Percentiles rank a stretch among this genome's conserved stretches.
These are phyloP conservation scores for Gynostemma pentaphyllum DNA, from an alignment of 306 rosid species.

Conservation along the genomic window DNA sequence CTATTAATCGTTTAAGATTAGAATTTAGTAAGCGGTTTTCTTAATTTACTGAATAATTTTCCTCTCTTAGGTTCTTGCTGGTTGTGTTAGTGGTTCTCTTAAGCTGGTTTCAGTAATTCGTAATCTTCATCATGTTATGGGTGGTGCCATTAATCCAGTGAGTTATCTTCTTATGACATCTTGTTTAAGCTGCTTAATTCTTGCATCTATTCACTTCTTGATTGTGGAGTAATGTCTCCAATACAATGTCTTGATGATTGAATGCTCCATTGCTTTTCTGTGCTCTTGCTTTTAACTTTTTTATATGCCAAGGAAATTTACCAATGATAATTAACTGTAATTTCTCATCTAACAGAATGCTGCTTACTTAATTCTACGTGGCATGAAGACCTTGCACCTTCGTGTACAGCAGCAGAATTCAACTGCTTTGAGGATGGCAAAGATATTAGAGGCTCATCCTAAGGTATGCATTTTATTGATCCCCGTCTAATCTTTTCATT, in stretches of 20 bases:
- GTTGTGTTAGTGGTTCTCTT: slow-evolving; percentile 72
- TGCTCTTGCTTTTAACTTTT: not conserved
- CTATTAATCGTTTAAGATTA: not conserved
- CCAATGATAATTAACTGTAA: not conserved
- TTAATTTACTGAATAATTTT: not conserved
- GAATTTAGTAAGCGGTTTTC: not conserved
- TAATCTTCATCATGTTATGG: slow-evolving; percentile 72
- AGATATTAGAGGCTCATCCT: slow-evolving; percentile 94
- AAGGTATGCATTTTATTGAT: slow-evolving; percentile 37
- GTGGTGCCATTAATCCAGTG: slow-evolving; percentile 88
- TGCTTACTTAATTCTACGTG: slow-evolving; percentile 85
- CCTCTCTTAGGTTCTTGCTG: slow-evolving; percentile 65
- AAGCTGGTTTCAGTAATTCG: slow-evolving; percentile 64
- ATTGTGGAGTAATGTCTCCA: not conserved
- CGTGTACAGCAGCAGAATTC: slow-evolving; percentile 94
- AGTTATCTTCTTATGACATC: slow-evolving; percentile 20
- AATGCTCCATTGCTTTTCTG: slow-evolving; percentile 1
- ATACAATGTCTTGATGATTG: not conserved
- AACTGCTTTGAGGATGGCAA: slow-evolving; percentile 71
- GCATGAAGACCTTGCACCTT: slow-evolving; percentile 94
- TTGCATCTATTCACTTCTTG: not conserved
- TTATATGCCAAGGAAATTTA: not conserved
- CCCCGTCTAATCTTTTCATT: not conserved
- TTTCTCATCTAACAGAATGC: slow-evolving; percentile 54
- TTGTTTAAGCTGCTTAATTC: not conserved